A percentile compares a stretch with the other conserved stretches of the same genome.
Evolutionary conservation across 371 early-diverging fungal species (phyloP).

Genomic region (Blakeslea trispora): DNA sequence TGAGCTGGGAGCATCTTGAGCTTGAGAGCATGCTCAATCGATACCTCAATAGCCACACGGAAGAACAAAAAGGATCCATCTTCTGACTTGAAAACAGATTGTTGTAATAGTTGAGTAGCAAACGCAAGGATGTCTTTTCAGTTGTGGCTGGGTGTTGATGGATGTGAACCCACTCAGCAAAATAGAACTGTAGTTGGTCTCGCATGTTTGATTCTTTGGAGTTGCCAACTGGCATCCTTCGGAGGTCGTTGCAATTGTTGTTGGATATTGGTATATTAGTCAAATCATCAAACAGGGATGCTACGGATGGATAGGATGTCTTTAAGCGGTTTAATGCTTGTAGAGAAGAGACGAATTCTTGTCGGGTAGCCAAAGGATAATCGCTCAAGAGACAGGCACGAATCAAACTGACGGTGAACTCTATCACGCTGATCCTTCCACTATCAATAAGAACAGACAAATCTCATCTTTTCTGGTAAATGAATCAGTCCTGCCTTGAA

Average conservation of each 20-base stretch:
- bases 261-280: slow-evolving; percentile 13
- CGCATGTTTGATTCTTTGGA: slow-evolving; percentile 51
- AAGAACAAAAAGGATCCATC: slow-evolving; percentile 82
- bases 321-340: slow-evolving; percentile 67
- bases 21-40: slow-evolving; percentile 75
- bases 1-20: slow-evolving; percentile 51
- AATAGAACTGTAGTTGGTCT: slow-evolving; percentile 69
- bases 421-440: slow-evolving; percentile 66
- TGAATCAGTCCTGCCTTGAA: slow-evolving; percentile 76
- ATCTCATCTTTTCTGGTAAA: slow-evolving; percentile 82
- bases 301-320: slow-evolving; percentile 57
- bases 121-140: slow-evolving; percentile 69
- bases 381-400: slow-evolving; percentile 73
- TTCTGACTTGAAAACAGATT: slow-evolving; percentile 71
- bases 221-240: slow-evolving; percentile 27
- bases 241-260: neutral
- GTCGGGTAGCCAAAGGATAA: slow-evolving; percentile 55
- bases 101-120: slow-evolving; percentile 73
- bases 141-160: slow-evolving; percentile 79
- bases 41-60: slow-evolving; percentile 82
- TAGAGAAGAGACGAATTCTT: slow-evolving; percentile 74
- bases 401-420: slow-evolving; percentile 77
- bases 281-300: slow-evolving; percentile 45
- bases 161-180: slow-evolving; percentile 88
- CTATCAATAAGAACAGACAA: slow-evolving; percentile 82